Evolutionary conservation across 2,329 filamentous ascomycete genomes (phyloP).

Genomic region (Ceratocystis lukuohia): DNA sequence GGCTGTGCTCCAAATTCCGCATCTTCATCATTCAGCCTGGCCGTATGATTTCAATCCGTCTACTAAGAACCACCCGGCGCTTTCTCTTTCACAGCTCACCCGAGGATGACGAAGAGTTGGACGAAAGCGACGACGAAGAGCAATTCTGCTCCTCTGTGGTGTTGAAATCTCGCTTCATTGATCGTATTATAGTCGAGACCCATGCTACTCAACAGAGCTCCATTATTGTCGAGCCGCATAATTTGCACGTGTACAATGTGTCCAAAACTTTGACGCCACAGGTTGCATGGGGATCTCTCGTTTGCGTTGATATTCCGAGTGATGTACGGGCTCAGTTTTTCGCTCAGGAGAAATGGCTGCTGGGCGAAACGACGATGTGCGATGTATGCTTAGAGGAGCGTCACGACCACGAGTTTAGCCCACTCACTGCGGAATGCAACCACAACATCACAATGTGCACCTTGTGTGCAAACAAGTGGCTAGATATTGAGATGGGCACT

Average conservation of each 20-base stretch:
- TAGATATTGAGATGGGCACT: not conserved
- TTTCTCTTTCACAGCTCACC: conserved; percentile 14
- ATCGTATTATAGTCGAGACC: not conserved
- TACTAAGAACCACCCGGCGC: conserved; percentile 9
- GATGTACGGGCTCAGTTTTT: conserved; percentile 4
- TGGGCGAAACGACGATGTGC: conserved; percentile 7
- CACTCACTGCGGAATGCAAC: conserved; percentile 1
- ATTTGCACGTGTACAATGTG: not conserved
- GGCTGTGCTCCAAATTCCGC: conserved; percentile 17
- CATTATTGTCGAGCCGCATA: not conserved
- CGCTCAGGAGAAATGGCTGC: conserved; percentile 14
- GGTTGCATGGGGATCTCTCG: conserved; percentile 15
- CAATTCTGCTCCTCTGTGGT: not conserved
- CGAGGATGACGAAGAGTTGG: conserved; percentile 13
- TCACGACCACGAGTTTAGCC: conserved; percentile 12
- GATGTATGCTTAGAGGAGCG: conserved; percentile 14
- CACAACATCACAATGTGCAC: conserved; percentile 12
- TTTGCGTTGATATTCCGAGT: conserved; percentile 8
- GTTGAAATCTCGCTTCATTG: conserved; percentile 6
- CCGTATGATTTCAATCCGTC: conserved; percentile 10
- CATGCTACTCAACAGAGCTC: conserved; percentile 5
- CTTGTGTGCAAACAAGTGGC: conserved; percentile 13
- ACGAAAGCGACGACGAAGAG: conserved; percentile 9
- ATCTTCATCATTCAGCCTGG: conserved; percentile 5
- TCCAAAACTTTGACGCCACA: not conserved